Conservation (phyloP, 2,329 filamentous ascomycete species). For the Fusarium scirpi region DNA sequence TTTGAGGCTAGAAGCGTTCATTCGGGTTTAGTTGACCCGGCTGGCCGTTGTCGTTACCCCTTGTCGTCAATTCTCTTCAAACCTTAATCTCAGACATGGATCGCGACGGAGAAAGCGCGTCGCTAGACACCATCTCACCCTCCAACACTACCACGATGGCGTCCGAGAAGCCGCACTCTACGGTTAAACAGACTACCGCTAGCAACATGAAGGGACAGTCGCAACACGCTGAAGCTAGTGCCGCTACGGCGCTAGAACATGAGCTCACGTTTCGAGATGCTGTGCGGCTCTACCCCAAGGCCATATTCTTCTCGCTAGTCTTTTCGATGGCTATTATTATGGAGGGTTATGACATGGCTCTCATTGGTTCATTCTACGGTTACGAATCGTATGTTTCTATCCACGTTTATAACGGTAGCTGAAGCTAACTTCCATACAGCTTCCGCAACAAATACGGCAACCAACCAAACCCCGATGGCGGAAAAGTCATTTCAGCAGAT, state of each 20-base stretch:
- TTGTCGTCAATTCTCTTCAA: background rate
- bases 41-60: background rate
- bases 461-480: slow-evolving; percentile 31
- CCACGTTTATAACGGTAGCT: too few species aligned
- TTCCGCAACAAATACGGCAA: slow-evolving; percentile 64
- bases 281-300: slow-evolving; percentile 56
- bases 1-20: background rate
- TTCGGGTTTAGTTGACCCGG: background rate
- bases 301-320: slow-evolving; percentile 57
- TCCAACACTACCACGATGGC: slow-evolving; percentile 13
- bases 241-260: slow-evolving; percentile 56
- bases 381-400: slow-evolving; percentile 47
- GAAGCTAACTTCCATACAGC: slow-evolving; percentile 9
- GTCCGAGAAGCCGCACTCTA: background rate
- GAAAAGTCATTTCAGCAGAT: slow-evolving; percentile 39
- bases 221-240: slow-evolving; percentile 44
- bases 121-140: slow-evolving; percentile 15
- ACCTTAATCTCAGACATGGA: slow-evolving; percentile 14
- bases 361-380: slow-evolving; percentile 57
- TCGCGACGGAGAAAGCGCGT: slow-evolving; percentile 11
- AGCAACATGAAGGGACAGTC: background rate
- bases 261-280: slow-evolving; percentile 53
- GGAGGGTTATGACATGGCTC: slow-evolving; percentile 56
- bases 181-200: background rate
- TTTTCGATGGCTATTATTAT: slow-evolving; percentile 58